Evolutionary conservation across 805 yeast species (phyloP).

Genomic region (Barnettozyma californica): DNA sequence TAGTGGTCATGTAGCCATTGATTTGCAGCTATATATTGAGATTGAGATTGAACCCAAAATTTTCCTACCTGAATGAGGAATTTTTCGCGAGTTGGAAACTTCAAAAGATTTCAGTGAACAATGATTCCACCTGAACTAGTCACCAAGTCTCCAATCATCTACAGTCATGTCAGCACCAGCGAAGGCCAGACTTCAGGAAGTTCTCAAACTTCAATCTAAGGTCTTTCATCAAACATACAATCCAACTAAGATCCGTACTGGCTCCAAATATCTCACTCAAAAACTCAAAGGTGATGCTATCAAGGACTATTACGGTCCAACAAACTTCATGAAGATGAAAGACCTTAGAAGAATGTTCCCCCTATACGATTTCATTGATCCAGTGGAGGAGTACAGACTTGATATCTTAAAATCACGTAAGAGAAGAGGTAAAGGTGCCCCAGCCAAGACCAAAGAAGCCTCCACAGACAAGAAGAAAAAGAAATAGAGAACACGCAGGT

Average conservation of each 20-base stretch:
- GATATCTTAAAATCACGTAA: constrained; percentile 40
- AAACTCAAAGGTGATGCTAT: constrained; percentile 72
- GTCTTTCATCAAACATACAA: constrained; percentile 69
- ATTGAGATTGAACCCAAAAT: not conserved
- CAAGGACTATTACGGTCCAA: constrained; percentile 69
- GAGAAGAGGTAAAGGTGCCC: constrained; percentile 88
- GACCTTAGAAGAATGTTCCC: constrained; percentile 52
- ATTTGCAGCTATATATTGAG: no score
- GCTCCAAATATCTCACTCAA: constrained; percentile 60
- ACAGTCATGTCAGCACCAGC: constrained; percentile 29
- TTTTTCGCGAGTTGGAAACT: not conserved
- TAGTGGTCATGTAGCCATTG: not conserved
- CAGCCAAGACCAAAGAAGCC: constrained; percentile 59
- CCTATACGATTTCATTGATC: constrained; percentile 48
- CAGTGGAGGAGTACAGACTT: constrained; percentile 65
- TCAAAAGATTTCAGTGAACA: not conserved
- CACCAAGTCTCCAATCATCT: not conserved
- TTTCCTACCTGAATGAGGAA: not conserved
- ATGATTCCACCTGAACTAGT: not conserved
- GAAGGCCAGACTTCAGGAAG: constrained; percentile 45
- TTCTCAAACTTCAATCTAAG: constrained; percentile 55
- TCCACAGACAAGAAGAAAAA: constrained; percentile 35
- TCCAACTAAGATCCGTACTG: constrained; percentile 62
- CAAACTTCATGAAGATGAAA: constrained; percentile 58
- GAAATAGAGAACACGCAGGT: constrained; percentile 23